Percentiles rank a stretch among this genome's conserved stretches.
Evolutionary conservation across 75 land plant species (phyloP).

Genomic region (Pinus tabuliformis): DNA sequence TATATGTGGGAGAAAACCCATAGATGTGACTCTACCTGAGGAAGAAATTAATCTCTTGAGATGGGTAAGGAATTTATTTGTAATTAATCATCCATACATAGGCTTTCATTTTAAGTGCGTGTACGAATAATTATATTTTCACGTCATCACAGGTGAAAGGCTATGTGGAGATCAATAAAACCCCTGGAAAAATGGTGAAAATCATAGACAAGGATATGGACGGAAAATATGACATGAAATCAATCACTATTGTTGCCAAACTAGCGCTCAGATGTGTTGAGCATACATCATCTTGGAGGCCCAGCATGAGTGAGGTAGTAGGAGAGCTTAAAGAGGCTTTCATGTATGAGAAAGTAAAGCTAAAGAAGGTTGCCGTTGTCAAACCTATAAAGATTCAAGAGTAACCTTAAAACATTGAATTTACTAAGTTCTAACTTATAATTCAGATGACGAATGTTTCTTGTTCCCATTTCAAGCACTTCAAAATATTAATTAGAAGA

Average conservation of each 20-base stretch:
- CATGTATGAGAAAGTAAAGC: not conserved
- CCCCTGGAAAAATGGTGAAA: not conserved
- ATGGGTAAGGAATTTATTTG: not conserved
- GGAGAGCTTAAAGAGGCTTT: conserved; percentile 20
- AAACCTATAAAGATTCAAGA: too few relatives aligned
- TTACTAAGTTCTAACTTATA: too few relatives aligned
- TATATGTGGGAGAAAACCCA: not conserved
- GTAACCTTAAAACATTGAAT: too few relatives aligned
- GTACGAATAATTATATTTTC: too few relatives aligned
- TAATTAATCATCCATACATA: too few relatives aligned
- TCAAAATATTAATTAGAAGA: too few relatives aligned
- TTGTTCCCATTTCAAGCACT: too few relatives aligned
- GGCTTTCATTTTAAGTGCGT: too few relatives aligned
- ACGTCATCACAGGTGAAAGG: not conserved
- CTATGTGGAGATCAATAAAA: not conserved
- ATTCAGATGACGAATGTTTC: too few relatives aligned
- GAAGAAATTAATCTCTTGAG: not conserved
- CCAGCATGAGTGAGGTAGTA: conserved; percentile 24
- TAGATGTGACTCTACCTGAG: not conserved
- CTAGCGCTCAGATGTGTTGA: conserved; percentile 24
- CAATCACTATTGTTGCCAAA: conserved; percentile 11
- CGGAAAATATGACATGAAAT: conserved; percentile 4
- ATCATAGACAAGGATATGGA: conserved; percentile 2
- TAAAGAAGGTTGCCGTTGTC: too few relatives aligned
- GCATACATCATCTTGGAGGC: conserved; percentile 9